A percentile compares a stretch with the other conserved stretches of the same genome.
Evolutionary conservation across 2,329 filamentous ascomycete genomes (phyloP).

Genomic region (Colletotrichum sp.): DNA sequence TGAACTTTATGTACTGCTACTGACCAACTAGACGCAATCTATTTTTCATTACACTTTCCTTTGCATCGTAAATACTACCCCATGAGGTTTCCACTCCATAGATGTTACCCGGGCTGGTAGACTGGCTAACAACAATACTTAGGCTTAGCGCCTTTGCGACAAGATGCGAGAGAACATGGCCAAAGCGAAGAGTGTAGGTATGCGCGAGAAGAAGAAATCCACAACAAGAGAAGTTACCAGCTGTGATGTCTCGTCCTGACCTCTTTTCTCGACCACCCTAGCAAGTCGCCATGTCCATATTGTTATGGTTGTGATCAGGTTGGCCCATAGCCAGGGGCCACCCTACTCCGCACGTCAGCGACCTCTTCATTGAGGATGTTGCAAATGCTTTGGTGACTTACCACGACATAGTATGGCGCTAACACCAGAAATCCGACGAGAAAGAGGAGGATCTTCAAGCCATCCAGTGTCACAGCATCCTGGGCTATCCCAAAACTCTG

Average conservation of each 20-base stretch:
- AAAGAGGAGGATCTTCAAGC: not conserved
- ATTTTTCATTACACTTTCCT: not conserved
- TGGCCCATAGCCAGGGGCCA: not conserved
- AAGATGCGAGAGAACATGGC: not conserved
- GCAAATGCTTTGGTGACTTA: not conserved
- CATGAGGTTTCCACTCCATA: not conserved
- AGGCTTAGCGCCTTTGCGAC: not conserved
- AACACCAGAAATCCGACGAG: not conserved
- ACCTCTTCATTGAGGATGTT: not conserved
- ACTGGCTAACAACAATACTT: accelerated
- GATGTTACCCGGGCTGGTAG: accelerated
- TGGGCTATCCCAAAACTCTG: not conserved
- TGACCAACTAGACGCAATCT: not conserved
- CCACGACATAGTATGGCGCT: not conserved
- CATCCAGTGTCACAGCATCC: not conserved
- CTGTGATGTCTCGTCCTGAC: not conserved
- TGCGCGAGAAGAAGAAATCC: not conserved
- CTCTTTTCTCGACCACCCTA: not conserved
- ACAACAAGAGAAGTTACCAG: not conserved
- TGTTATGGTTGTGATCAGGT: not conserved
- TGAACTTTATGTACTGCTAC: not conserved
- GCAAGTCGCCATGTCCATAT: not conserved
- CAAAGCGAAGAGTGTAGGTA: not conserved
- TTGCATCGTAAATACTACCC: not conserved
- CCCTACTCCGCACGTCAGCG: not conserved